phyloP scores from a whole-genome alignment of 306 rosid genomes.

The Quillaja saponaria region DNA sequence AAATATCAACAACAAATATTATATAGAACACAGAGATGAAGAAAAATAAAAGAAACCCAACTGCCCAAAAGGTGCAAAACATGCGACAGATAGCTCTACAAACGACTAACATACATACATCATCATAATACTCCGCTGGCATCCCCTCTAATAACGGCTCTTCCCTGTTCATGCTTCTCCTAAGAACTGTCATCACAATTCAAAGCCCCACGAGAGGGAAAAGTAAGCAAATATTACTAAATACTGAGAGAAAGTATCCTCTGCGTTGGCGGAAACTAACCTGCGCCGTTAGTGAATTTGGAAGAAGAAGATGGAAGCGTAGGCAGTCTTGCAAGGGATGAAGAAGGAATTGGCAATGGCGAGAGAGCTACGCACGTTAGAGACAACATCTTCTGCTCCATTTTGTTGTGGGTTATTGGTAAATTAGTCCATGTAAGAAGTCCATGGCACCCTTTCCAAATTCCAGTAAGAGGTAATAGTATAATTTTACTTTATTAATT shows the following conservation, averaged over 20 bases:
- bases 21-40: background rate
- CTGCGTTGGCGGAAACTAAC: conserved; percentile 32
- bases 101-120: conserved; percentile 58
- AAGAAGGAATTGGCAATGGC: conserved; percentile 20
- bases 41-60: background rate
- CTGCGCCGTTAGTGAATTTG: conserved; percentile 41
- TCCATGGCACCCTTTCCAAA: no score
- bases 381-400: conserved; percentile 32
- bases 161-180: conserved; percentile 60
- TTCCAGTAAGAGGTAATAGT: no score
- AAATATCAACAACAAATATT: background rate
- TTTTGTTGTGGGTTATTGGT: no score
- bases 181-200: conserved; percentile 43
- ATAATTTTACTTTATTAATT: no score
- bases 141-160: conserved; percentile 74
- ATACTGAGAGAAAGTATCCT: conserved; percentile 14
- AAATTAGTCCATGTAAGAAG: no score
- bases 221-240: no score
- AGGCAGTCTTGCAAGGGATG: conserved; percentile 26
- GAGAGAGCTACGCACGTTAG: conserved; percentile 31
- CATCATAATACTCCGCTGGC: conserved; percentile 91
- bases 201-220: conserved; percentile 5
- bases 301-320: conserved; percentile 9
- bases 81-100: background rate
- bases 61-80: conserved; percentile 4